Percentiles rank a stretch among this genome's conserved stretches.
phyloP scores from a whole-genome alignment of 148 eudicot species.

The Diospyros lotus region DNA sequence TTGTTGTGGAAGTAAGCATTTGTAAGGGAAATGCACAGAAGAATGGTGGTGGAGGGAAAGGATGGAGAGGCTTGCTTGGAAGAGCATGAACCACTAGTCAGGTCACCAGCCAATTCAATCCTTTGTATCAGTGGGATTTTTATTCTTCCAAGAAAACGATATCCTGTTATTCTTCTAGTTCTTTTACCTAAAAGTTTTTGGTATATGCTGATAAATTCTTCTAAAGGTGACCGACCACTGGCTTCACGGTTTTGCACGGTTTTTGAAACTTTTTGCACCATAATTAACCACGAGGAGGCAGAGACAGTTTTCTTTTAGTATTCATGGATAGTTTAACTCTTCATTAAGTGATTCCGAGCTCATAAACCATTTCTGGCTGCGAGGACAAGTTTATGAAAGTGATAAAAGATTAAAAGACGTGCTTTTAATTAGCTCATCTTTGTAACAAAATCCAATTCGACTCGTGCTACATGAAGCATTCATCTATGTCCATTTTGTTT shows the following conservation, averaged over 20 bases:
- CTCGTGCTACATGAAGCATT: too few relatives aligned
- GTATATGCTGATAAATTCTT: background rate
- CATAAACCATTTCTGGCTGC: background rate
- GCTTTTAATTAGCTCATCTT: background rate
- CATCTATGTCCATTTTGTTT: too few relatives aligned
- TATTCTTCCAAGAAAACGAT: constrained; percentile 1
- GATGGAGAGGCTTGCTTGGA: background rate
- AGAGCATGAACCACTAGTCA: background rate
- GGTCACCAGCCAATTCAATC: background rate
- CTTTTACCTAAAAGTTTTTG: background rate
- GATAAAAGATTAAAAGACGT: too few relatives aligned
- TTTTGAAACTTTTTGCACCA: background rate
- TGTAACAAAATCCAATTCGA: background rate
- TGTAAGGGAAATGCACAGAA: background rate
- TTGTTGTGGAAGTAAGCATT: background rate
- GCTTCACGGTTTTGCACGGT: background rate
- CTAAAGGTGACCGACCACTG: background rate
- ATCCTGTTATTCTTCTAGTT: background rate
- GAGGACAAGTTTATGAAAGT: background rate
- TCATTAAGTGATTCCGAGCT: background rate
- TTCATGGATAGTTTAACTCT: background rate
- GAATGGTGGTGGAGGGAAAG: constrained; percentile 12
- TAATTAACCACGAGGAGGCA: background rate
- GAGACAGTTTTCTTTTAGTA: background rate
- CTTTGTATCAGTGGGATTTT: constrained; percentile 4